Evolutionary conservation across 202 grass and related monocot species (phyloP).

Genomic region (Schoenoplectus tabernaemontani): DNA sequence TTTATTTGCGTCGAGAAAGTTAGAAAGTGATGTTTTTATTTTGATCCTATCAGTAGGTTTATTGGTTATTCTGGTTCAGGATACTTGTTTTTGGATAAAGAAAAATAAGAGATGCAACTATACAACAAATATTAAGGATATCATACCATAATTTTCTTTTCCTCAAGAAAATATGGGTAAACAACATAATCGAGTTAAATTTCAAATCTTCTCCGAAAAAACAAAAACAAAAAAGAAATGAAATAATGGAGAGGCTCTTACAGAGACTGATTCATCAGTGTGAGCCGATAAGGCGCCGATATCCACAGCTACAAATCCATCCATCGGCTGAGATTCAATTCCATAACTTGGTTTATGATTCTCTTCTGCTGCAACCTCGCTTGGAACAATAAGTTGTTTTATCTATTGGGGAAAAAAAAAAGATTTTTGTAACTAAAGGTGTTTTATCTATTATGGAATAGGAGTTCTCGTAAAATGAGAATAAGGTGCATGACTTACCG

Average conservation of each 20-base stretch:
- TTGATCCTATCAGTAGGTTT: not conserved
- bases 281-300: constrained; percentile 42
- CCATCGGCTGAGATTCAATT: constrained; percentile 17
- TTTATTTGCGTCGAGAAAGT: not conserved
- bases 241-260: constrained; percentile 19
- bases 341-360: not conserved
- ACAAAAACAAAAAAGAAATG: not conserved
- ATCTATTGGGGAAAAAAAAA: not conserved
- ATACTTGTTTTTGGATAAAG: not conserved
- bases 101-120: not conserved
- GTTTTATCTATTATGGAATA: not conserved
- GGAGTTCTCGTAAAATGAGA: no score
- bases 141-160: not conserved
- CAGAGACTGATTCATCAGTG: constrained; percentile 27
- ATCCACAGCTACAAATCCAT: constrained; percentile 60
- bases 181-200: no score
- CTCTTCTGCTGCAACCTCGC: not conserved
- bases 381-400: not conserved
- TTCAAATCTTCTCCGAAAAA: no score
- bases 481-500: not conserved
- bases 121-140: not conserved
- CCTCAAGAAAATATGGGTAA: not conserved
- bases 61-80: not conserved
- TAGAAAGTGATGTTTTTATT: not conserved
- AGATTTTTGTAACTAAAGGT: not conserved